These are phyloP conservation scores for Hamigera avellanea DNA, from an alignment of 495 filamentous ascomycete genomes.

Conservation along the genomic window DNA sequence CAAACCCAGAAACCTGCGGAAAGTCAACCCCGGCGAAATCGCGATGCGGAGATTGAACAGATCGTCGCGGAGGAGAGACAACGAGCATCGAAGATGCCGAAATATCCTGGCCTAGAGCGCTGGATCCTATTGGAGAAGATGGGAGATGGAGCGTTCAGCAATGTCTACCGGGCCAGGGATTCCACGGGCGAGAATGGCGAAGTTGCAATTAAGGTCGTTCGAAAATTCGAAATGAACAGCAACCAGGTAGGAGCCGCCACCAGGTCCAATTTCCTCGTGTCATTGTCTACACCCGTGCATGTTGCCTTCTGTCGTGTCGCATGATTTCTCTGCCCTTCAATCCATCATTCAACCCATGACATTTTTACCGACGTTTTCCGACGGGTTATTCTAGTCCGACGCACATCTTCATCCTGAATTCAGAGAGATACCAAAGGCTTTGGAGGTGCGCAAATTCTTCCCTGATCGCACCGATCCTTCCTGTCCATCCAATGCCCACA, in stretches of 20 bases:
- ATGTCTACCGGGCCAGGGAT: conserved; percentile 87
- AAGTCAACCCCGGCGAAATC: conserved; percentile 31
- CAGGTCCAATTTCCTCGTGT: conserved; percentile 6
- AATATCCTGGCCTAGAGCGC: conserved; percentile 83
- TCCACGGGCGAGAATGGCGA: conserved; percentile 55
- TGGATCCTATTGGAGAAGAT: conserved; percentile 93
- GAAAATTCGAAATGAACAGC: conserved; percentile 97
- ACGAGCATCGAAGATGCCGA: conserved; percentile 72
- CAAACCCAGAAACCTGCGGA: conserved; percentile 42
- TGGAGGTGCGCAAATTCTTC: conserved; percentile 76
- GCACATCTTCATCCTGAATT: conserved; percentile 87
- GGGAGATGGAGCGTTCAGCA: conserved; percentile 98
- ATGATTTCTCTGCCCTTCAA: conserved; percentile 9
- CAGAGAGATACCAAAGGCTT: conserved; percentile 84
- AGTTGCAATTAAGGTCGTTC: conserved; percentile 95
- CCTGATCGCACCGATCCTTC: conserved; percentile 10
- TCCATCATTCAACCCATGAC: conserved; percentile 1
- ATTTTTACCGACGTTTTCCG: conserved; percentile 1
- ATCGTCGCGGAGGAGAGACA: conserved; percentile 87
- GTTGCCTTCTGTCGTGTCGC: conserved; percentile 7
- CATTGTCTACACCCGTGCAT: conserved; percentile 15
- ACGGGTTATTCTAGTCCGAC: conserved; percentile 50
- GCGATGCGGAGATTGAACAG: conserved; percentile 54
- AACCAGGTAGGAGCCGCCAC: conserved; percentile 60
- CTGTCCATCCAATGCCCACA: conserved; percentile 6